These are phyloP conservation scores for Scedosporium dehoogii DNA, from an alignment of 2,329 filamentous ascomycete genomes.

Conservation along the genomic window DNA sequence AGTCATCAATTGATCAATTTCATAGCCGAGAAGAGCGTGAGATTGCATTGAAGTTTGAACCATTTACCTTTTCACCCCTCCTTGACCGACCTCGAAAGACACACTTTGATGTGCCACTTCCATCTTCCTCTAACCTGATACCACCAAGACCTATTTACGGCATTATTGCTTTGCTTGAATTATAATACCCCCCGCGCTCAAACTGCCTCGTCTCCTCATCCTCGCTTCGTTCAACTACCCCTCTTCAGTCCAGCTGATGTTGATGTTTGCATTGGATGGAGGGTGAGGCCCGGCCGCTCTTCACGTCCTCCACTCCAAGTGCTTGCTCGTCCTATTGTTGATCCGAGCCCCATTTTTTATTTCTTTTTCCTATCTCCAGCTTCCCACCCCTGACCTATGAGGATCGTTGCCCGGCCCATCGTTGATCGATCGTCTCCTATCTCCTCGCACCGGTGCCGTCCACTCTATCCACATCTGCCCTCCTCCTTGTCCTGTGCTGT, in stretches of 20 bases:
- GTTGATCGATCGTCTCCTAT: too few relatives aligned
- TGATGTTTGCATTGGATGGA: neutral
- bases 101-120: too few relatives aligned
- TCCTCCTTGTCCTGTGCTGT: neutral
- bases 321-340: neutral
- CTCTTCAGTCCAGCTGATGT: neutral
- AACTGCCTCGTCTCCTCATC: neutral
- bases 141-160: neutral
- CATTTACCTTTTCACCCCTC: too few relatives aligned
- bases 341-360: neutral
- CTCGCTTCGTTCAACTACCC: neutral
- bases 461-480: neutral
- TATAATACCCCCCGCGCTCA: neutral
- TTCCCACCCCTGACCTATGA: too few relatives aligned
- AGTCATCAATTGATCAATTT: neutral
- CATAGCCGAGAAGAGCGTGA: neutral
- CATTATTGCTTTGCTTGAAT: neutral
- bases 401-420: too few relatives aligned
- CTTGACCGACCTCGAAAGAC: too few relatives aligned
- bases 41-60: too few relatives aligned
- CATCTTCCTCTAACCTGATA: neutral
- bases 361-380: neutral
- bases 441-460: neutral
- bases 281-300: neutral
- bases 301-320: neutral